Percentiles rank a stretch among this genome's conserved stretches.
phyloP scores from a whole-genome alignment of 176 grass and related monocot species.

The Calamus simplicifolius region DNA sequence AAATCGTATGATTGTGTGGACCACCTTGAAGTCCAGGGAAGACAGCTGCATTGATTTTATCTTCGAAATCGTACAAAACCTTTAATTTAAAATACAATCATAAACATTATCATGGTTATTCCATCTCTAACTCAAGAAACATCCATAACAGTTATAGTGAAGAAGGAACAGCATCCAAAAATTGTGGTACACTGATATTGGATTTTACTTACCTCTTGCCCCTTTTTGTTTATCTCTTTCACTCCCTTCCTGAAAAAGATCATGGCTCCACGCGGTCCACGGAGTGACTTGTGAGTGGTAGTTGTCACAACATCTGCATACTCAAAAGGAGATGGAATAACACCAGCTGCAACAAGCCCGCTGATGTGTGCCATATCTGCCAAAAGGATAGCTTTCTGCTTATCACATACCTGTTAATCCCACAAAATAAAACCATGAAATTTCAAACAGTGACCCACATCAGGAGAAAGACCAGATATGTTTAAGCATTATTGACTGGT shows the following conservation, averaged over 20 bases:
- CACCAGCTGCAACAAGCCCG: constrained; percentile 84
- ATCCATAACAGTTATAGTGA: no score
- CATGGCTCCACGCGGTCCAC: constrained; percentile 97
- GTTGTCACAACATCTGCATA: constrained; percentile 97
- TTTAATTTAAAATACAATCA: constrained; percentile 31
- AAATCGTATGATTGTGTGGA: constrained; percentile 97
- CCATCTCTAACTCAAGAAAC: no score
- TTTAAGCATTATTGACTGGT: constrained; percentile 3
- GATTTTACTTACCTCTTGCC: constrained; percentile 47
- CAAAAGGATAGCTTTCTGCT: constrained; percentile 95
- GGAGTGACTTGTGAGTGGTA: constrained; percentile 97
- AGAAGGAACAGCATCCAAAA: no score
- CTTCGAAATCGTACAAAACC: constrained; percentile 91
- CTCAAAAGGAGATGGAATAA: constrained; percentile 94
- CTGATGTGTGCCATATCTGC: constrained; percentile 99
- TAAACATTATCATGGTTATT: constrained; percentile 12
- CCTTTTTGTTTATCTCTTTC: constrained; percentile 96
- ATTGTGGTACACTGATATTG: no score
- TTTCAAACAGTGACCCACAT: no score
- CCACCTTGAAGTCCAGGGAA: constrained; percentile 99
- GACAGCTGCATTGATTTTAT: constrained; percentile 95
- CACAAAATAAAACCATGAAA: constrained; percentile 10
- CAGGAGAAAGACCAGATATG: no score
- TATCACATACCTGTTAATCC: constrained; percentile 81
- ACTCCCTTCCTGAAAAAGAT: constrained; percentile 96